Evolutionary conservation across 2,329 filamentous ascomycete species (phyloP), one percentile per base, ranked within the genome.

Genomic region (Lasiodiplodia hormozganensis): DNA sequence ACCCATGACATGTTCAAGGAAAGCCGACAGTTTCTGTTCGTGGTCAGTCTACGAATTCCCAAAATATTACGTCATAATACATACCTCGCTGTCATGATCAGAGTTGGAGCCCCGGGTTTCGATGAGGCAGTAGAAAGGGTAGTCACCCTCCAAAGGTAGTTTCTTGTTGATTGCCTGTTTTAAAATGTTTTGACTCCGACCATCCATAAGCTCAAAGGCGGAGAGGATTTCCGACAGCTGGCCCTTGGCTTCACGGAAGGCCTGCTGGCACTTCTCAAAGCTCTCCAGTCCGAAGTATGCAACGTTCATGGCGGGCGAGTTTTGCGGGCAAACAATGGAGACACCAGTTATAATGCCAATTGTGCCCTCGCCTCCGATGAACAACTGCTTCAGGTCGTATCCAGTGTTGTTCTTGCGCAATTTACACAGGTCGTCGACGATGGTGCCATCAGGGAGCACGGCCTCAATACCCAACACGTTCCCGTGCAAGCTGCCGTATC

Each of bases 341-440:
- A 98, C 86, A 57, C 88, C 94, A 21, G 96, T 99, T 74, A 99
- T 92, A 75, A 98, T 92, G 65, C 96, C 96, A 71, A 98, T 91
- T 5, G 96, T 98, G 28, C 96, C 96, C 81, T 99, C 96, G 38
- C 90, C 92, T 56, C 96, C 96, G 75, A 99, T 97, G 79, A 99
- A 97, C 43, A 97, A 87, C 81, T 97, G 95, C 84, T 97, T 97
- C 68, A 97, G 82, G 78, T 99, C 96, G 81, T 98, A 99, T 34
- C 96, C 96, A 2, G 96, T 99, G 83, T 99, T 99, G 85, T 99
- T 98, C 85, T 99, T 99, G 73, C 96, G 89, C 69, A 99, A 85
- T 69, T 88, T 94, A 73, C 89, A 91, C 38, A 99, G 88, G 74
- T 97, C 94, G 74, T 98, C 90, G 56, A 99, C 86, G 73, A 99